These are phyloP conservation scores for Ustilago trichophora DNA, from an alignment of 1,284 basidiomycete genomes.

Conservation along the genomic window DNA sequence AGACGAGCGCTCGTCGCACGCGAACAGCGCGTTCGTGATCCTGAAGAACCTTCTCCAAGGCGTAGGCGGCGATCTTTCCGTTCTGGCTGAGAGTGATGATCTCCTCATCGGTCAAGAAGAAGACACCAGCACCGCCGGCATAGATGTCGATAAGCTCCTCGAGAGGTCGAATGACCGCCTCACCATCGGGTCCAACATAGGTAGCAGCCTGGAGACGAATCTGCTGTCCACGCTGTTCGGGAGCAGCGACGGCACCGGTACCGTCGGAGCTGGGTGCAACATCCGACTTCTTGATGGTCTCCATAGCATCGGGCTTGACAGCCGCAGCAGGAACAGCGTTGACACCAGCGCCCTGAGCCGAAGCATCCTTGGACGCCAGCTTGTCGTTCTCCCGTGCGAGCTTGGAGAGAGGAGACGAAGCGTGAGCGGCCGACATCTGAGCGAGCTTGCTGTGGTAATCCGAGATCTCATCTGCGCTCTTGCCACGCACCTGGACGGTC, in stretches of 20 bases:
- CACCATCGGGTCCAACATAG: constrained; percentile 46
- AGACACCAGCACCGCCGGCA: constrained; percentile 75
- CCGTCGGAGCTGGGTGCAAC: constrained; percentile 42
- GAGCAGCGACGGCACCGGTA: constrained; percentile 35
- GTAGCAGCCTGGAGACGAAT: constrained; percentile 40
- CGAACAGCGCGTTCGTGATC: constrained; percentile 86
- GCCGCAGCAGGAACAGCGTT: constrained; percentile 41
- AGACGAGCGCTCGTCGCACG: constrained; percentile 88
- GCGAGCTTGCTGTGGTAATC: constrained; percentile 68
- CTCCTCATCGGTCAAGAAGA: constrained; percentile 87
- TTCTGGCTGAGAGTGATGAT: constrained; percentile 86
- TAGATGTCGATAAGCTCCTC: constrained; percentile 85
- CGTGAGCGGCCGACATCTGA: constrained; percentile 30
- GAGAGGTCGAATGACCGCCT: constrained; percentile 68
- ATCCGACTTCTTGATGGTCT: constrained; percentile 24
- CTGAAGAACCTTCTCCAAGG: constrained; percentile 89
- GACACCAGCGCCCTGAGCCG: constrained; percentile 5
- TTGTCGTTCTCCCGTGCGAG: constrained; percentile 28
- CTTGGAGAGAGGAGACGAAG: constrained; percentile 34
- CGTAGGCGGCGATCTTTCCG: constrained; percentile 92
- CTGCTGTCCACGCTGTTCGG: constrained; percentile 31
- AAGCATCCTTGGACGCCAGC: constrained; percentile 12
- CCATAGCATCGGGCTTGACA: constrained; percentile 34
- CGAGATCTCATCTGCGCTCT: constrained; percentile 32
- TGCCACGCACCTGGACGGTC: constrained; percentile 7